A percentile compares a stretch with the other conserved stretches of the same genome.
phyloP scores from a whole-genome alignment of 108 stramenopile species.

The Skeletonema potamos region DNA sequence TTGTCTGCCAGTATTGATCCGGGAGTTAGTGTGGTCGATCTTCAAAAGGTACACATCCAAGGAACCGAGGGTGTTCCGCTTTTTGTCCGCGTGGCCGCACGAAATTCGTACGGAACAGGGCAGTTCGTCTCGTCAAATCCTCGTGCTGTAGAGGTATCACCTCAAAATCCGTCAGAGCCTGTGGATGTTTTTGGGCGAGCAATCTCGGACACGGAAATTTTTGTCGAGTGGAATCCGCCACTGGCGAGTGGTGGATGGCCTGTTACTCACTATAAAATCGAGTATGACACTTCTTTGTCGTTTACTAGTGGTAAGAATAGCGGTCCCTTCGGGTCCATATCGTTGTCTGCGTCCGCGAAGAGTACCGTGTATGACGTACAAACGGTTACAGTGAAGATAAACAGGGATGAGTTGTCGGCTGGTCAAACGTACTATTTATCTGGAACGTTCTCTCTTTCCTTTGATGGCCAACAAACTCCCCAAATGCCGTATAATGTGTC shows the following conservation, averaged over 20 bases:
- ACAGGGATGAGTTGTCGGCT: slow-evolving; percentile 6
- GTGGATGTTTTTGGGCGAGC: slow-evolving; percentile 42
- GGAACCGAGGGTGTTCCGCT: slow-evolving; percentile 30
- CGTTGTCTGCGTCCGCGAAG: slow-evolving; percentile 39
- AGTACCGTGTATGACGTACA: slow-evolving; percentile 58
- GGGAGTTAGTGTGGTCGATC: slow-evolving; percentile 44
- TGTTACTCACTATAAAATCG: slow-evolving; percentile 63
- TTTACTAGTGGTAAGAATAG: slow-evolving; percentile 52
- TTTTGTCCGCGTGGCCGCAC: slow-evolving; percentile 64
- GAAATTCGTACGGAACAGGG: slow-evolving; percentile 60
- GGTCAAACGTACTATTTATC: slow-evolving; percentile 33
- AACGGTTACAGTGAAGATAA: slow-evolving; percentile 56
- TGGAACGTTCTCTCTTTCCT: slow-evolving; percentile 68
- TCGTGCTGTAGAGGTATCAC: slow-evolving; percentile 22
- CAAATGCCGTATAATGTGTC: slow-evolving; percentile 65
- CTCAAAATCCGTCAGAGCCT: slow-evolving; percentile 44
- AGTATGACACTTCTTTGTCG: slow-evolving; percentile 56
- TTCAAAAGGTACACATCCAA: slow-evolving; percentile 44
- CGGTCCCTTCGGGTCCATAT: slow-evolving; percentile 39
- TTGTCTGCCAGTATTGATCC: slow-evolving; percentile 39
- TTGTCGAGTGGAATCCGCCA: slow-evolving; percentile 75
- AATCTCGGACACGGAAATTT: slow-evolving; percentile 55
- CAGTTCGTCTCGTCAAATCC: slow-evolving; percentile 41
- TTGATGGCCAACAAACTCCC: slow-evolving; percentile 68
- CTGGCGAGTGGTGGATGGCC: slow-evolving; percentile 48